A percentile compares a stretch with the other conserved stretches of the same genome.
These are phyloP conservation scores for Ilex asprella DNA, from an alignment of 257 asterid genomes.

Conservation along the genomic window DNA sequence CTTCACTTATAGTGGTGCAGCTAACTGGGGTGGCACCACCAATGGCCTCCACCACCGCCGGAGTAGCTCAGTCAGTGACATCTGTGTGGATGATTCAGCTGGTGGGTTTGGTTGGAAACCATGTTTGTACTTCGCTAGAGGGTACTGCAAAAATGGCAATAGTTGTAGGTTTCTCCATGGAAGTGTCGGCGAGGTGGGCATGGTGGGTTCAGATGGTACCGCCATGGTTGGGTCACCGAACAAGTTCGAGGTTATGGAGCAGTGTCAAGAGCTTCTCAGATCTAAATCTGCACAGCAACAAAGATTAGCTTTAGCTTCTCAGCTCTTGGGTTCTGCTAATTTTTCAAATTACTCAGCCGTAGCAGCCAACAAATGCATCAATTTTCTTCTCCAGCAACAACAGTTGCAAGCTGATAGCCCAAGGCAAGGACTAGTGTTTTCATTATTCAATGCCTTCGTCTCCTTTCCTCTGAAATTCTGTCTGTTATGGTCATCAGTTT, in stretches of 20 bases:
- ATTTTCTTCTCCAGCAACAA: slow-evolving; percentile 41
- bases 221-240: slow-evolving; percentile 39
- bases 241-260: slow-evolving; percentile 55
- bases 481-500: too few species aligned
- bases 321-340: slow-evolving; percentile 29
- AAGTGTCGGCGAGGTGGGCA: slow-evolving; percentile 16
- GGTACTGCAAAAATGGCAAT: slow-evolving; percentile 66
- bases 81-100: slow-evolving; percentile 36
- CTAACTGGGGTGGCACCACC: slow-evolving; percentile 20
- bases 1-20: slow-evolving; percentile 21
- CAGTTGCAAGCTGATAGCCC: slow-evolving; percentile 48
- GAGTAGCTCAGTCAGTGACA: slow-evolving; percentile 60
- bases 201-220: slow-evolving; percentile 20
- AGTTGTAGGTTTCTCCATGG: slow-evolving; percentile 63
- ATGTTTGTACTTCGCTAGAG: slow-evolving; percentile 60
- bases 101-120: slow-evolving; percentile 67
- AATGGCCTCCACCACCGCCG: slow-evolving; percentile 39
- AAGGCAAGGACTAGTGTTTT: slow-evolving; percentile 17
- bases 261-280: slow-evolving; percentile 44
- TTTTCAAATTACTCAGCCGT: slow-evolving; percentile 36
- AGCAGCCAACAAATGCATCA: slow-evolving; percentile 40
- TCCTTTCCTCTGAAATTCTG: too few species aligned
- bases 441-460: too few species aligned
- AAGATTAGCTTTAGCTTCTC: slow-evolving; percentile 20
- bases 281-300: slow-evolving; percentile 49